Evolutionary conservation across 306 rosid species (phyloP), one percentile per base, ranked within the genome.

Genomic region (Glycine tomentella): DNA sequence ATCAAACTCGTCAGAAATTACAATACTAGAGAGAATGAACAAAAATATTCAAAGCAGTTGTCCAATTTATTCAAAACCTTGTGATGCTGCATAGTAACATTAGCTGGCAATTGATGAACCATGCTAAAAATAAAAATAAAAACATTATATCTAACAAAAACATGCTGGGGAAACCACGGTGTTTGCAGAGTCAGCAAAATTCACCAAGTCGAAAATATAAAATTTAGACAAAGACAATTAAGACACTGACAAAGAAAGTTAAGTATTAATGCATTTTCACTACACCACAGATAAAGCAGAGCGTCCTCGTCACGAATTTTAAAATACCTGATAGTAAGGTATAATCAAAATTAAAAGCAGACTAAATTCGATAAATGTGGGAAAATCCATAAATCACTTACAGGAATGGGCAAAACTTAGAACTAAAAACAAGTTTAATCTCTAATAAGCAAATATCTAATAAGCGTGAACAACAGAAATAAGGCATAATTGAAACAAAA

Each of bases 401-500:
- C 83, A 85, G 85, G 82, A 81, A 74, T 82, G 74, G 87, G 86
- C 86, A 86, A 87, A 89, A 91, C 88, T 87, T 81, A 58, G 78
- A 87, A 91, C 84, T 85, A 83, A 80, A 66, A 86, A 86, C 91
- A 85, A 77, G 91, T 81, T 87, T 84, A 86, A 86, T 85, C 87
- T 87, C 87, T 86, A 85, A 81, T 25, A 25, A 1, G 31, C 31
- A 25, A 25, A 25, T 25, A 2, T 25, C 31, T 25, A 25, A 25
- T 88, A 77, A 69, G 81, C 79, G 78, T 69, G 74, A 86, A 89
- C 80, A 84, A 81, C 83, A 84, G 76, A 82, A 83, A 85, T 77
- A 82, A 77, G 84, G 88, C 88, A 90, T 84, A 86, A 88, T 89
- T 74, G 87, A 84, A 90, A 89, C 93, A 87, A 89, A 86, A 89